These are phyloP conservation scores for Leccinum sublutescens DNA, from an alignment of 768 basidiomycete genomes.

Conservation along the genomic window DNA sequence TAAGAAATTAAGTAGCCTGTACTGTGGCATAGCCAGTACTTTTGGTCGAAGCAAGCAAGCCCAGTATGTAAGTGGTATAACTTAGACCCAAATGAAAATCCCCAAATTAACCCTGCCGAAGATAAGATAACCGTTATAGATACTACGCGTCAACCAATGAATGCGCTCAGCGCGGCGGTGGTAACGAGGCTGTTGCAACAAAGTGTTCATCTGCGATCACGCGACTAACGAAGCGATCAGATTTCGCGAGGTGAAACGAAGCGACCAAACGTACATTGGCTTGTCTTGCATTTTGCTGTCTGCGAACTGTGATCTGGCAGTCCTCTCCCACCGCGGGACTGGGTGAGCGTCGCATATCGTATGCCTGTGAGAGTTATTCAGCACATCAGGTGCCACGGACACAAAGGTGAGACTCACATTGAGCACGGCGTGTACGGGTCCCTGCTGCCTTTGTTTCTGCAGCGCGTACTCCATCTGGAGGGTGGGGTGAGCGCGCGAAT, in stretches of 20 bases:
- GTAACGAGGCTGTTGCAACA: conserved; percentile 5
- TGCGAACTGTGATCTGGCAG: conserved; percentile 32
- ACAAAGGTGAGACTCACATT: conserved; percentile 17
- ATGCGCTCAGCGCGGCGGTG: conserved; percentile 25
- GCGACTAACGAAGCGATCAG: conserved; percentile 27
- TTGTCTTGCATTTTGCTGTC: conserved; percentile 29
- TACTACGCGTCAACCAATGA: conserved; percentile 12
- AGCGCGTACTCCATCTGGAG: conserved; percentile 33
- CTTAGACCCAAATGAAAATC: conserved; percentile 22
- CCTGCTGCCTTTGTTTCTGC: conserved; percentile 33
- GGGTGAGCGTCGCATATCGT: conserved; percentile 31
- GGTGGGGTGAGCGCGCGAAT: conserved; percentile 5
- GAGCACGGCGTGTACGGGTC: conserved; percentile 22
- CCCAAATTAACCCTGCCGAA: conserved; percentile 23
- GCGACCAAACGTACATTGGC: conserved; percentile 13
- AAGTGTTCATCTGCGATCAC: conserved; percentile 29
- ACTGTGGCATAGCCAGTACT: conserved; percentile 22
- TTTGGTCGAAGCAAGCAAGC: conserved; percentile 16
- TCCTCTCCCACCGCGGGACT: conserved; percentile 33
- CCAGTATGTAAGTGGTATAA: conserved; percentile 23
- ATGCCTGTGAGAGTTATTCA: conserved; percentile 19
- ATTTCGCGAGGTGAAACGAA: background rate
- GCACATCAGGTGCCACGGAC: conserved; percentile 1
- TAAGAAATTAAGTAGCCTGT: conserved; percentile 13
- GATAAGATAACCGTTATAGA: conserved; percentile 22